Base-by-base conservation (phyloP, 2,329 filamentous ascomycete genomes). In the Ceratocystis papillata region DNA sequence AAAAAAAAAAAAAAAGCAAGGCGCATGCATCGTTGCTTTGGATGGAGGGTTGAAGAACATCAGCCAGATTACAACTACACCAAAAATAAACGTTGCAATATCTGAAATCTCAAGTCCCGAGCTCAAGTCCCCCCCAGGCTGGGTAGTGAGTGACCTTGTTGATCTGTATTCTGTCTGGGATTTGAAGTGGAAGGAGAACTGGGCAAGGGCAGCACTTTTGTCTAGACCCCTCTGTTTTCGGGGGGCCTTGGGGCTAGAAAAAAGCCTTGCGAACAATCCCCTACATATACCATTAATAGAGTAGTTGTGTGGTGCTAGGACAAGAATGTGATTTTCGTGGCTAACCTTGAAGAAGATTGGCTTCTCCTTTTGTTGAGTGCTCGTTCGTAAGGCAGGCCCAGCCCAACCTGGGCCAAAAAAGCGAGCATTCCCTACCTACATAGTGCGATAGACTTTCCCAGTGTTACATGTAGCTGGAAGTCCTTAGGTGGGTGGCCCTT, bases 381-480 rank as follows among this genome's bases (percentile, higher is more conserved):
- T 57, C 25, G 10, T 10, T 12, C 53, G 10, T 4, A 33, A 15
- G 53, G 10, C 25, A 12, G 12, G 22, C 22, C 22, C 22, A 22
- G 25, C 15, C 25, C 37, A 41, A 41, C 37, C 10, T 22, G 17
- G 22, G 6, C 53, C 7, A 57, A 28, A 22, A 22, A 28, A 28
- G 53, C 53, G 53, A 30, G 53, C 53, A n/a, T 57, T 57, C 25
- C 22, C 3, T 28, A 33, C 22, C 3, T 28, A 57, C 12, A 10
- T 28, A 33, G 15, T 57, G 22, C 4, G 30, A 28, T 57, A 15
- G 10, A 57, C 12, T 57, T 30, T 8, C 22, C 5, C 22, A 30
- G 53, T 57, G 50, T 55, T 55, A 28, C 50, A 55, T 55, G 22
- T 55, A 30, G 50, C 50, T 30, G 30, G 53, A 30, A 57, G 53